These are phyloP conservation scores for Camellia sinensis DNA, from an alignment of 148 eudicot genomes.

Conservation along the genomic window DNA sequence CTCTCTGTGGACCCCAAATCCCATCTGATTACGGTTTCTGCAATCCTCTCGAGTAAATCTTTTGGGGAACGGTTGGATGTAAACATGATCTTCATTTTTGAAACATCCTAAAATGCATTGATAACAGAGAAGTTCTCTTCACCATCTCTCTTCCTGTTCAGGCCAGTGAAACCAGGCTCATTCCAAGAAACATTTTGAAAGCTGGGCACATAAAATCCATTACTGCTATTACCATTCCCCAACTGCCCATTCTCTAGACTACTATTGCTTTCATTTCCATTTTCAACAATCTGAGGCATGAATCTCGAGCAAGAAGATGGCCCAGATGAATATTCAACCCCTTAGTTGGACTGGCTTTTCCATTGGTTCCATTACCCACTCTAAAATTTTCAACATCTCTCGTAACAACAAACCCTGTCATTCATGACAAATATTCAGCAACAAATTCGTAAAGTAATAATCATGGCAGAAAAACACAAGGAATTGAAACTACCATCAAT, in stretches of 20 bases:
- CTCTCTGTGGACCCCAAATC: too few species aligned
- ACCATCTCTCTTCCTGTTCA: slow-evolving; percentile 41
- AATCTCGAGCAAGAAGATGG: slow-evolving; percentile 29
- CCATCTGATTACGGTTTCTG: too few species aligned
- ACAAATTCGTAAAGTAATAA: background rate
- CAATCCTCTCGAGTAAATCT: too few species aligned
- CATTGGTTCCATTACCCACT: slow-evolving; percentile 23
- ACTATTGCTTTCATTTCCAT: slow-evolving; percentile 22
- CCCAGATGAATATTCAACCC: slow-evolving; percentile 32
- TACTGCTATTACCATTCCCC: slow-evolving; percentile 17
- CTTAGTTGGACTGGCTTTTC: slow-evolving; percentile 25
- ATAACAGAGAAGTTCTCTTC: slow-evolving; percentile 32
- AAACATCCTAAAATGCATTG: slow-evolving; percentile 3
- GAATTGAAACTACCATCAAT: background rate
- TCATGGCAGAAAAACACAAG: background rate
- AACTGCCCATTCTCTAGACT: slow-evolving; percentile 20
- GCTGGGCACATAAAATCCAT: slow-evolving; percentile 13
- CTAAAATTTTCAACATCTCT: slow-evolving; percentile 33
- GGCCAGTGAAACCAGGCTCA: slow-evolving; percentile 15
- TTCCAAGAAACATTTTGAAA: slow-evolving; percentile 24
- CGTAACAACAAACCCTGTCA: slow-evolving; percentile 34
- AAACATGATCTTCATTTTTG: too few species aligned
- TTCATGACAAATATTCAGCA: slow-evolving; percentile 9
- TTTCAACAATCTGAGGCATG: slow-evolving; percentile 46
- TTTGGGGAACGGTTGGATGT: too few species aligned